Evolutionary conservation across 148 eudicot genomes (phyloP).

Genomic region (Spergularia marina): DNA sequence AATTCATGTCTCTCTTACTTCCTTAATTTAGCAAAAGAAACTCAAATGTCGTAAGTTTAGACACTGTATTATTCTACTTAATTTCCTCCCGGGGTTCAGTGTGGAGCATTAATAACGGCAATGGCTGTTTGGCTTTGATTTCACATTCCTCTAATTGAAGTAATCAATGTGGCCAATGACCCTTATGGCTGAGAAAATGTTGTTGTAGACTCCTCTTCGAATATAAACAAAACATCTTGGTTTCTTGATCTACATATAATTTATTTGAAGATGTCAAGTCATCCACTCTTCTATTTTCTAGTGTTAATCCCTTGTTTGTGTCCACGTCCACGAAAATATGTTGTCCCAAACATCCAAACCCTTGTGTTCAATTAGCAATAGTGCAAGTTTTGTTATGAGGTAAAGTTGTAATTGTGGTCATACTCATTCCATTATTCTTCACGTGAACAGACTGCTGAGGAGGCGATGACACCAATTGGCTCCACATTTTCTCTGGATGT

Average conservation of each 20-base stretch:
- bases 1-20: background rate
- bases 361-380: background rate
- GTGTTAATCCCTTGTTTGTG: background rate
- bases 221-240: background rate
- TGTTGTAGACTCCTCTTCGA: background rate
- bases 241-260: background rate
- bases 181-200: background rate
- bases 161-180: background rate
- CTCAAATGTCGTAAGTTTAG: background rate
- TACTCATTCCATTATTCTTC: slow-evolving; percentile 11
- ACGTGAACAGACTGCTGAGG: slow-evolving; percentile 81
- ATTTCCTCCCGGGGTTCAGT: too few relatives aligned
- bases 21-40: background rate
- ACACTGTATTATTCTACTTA: too few relatives aligned
- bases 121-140: background rate
- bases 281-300: background rate
- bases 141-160: background rate
- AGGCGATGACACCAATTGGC: slow-evolving; percentile 99
- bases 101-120: too few relatives aligned
- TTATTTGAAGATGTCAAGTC: background rate
- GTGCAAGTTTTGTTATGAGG: background rate
- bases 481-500: slow-evolving; percentile 94
- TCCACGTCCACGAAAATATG: background rate
- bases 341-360: background rate
- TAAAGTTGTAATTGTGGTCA: slow-evolving; percentile 3